Base-by-base conservation (phyloP, 2,329 filamentous ascomycete species). In the Scolecobasidium constrictum region DNA sequence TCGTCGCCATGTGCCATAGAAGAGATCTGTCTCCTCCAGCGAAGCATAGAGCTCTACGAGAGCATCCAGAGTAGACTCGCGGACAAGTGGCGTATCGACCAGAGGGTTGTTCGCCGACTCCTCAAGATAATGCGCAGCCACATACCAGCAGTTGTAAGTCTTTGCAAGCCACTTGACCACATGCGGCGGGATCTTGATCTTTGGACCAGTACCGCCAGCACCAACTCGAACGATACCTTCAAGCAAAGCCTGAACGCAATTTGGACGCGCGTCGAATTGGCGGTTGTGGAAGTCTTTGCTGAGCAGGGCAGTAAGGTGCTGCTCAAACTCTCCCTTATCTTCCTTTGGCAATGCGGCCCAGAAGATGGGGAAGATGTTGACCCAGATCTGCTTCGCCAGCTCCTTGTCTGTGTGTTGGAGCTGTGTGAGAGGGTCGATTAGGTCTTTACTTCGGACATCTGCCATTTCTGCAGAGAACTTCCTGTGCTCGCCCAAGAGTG, bases 101-200 rank as follows among this genome's bases (percentile, higher is more conserved):
- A 87, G 75, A 0, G 92, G 88, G 40, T 79, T 79, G 55, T 94
- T 81, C 6, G 86, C 87, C 20, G 83, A 78, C 45, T 94, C 86
- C 60, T 99, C 92, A 48, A 98, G 77, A 53, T 92, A 88, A 12
- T 83, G 80, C 17, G 94, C 74, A 12, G 86, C 86, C n/a, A 86
- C 88, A 58, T 98, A 98, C 93, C 92, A 98, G 1, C 83, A 85
- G 61, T 95, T 88, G 57, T 94, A 98, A 0, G 86, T 94, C 59
- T 85, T 86, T 16, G 87, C 90, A 44, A 93, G 75, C 53, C 88
- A 96, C 58, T 98, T 98, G 66, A 98, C 78, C 28, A 96, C 86
- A 56, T 98, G 92, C 0, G 92, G 86, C 5, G 92, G 92, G 39
- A 98, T 79, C 63, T 92, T 94, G 64, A 92, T 93, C 18, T 84